Percentiles rank a stretch among this genome's conserved stretches.
phyloP scores from a whole-genome alignment of 768 basidiomycete species.

The Lentinus tigrinus region DNA sequence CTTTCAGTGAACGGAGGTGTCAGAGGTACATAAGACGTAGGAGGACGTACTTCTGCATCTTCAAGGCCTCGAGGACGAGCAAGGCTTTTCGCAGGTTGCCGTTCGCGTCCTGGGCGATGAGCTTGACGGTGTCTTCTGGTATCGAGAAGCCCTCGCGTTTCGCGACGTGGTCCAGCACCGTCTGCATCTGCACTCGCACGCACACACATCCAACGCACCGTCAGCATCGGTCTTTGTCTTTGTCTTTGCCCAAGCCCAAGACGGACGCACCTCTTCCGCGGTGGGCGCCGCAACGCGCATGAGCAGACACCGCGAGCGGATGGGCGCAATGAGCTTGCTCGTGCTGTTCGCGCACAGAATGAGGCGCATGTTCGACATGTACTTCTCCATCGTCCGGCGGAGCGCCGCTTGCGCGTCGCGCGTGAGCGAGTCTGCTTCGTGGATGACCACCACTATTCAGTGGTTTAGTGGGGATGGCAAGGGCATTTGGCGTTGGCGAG shows the following conservation, averaged over 20 bases:
- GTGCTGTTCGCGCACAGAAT: conserved; percentile 97
- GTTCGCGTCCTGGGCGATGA: conserved; percentile 76
- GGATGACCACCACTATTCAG: conserved; percentile 98
- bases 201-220: conserved; percentile 57
- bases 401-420: conserved; percentile 97
- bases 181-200: conserved; percentile 59
- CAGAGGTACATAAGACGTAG: background rate
- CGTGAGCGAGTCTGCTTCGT: conserved; percentile 92
- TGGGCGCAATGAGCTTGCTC: conserved; percentile 92
- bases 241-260: no score
- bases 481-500: background rate
- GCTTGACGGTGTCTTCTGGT: conserved; percentile 71
- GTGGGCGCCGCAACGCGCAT: conserved; percentile 90
- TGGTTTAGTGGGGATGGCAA: background rate
- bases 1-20: background rate
- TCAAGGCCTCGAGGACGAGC: conserved; percentile 90
- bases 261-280: conserved; percentile 60
- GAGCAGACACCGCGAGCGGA: conserved; percentile 91
- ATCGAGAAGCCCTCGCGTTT: conserved; percentile 76
- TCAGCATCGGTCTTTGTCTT: no score
- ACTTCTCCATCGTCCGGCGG: conserved; percentile 98
- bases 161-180: conserved; percentile 77
- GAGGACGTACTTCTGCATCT: conserved; percentile 85
- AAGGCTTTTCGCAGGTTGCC: conserved; percentile 96
- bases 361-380: conserved; percentile 96